These are phyloP conservation scores for Neurospora tetrasperma DNA, from an alignment of 495 filamentous ascomycete species.

Conservation along the genomic window DNA sequence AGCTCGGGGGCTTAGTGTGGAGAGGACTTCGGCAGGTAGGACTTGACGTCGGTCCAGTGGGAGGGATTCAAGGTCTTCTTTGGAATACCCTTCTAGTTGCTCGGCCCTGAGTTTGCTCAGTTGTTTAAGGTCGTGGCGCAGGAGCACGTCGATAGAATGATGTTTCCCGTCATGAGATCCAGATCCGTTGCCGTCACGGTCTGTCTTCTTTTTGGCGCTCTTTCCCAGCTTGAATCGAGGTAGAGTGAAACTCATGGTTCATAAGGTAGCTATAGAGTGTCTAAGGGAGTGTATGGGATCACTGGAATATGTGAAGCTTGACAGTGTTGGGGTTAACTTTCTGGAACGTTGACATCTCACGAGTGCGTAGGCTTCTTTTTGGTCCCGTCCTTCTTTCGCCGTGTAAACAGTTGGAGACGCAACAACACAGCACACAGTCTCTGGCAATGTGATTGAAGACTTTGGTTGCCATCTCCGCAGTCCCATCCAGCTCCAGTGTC, in stretches of 20 bases:
- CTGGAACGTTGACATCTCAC: neutral
- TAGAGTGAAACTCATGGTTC: neutral
- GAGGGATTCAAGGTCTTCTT: neutral
- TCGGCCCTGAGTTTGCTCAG: neutral
- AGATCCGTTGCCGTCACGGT: neutral
- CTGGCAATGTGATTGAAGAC: neutral
- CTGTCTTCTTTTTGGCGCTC: neutral
- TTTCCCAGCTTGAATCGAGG: no score
- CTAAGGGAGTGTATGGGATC: neutral
- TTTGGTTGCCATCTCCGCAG: neutral
- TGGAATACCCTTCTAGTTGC: neutral
- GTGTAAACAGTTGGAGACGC: neutral
- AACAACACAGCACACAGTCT: neutral
- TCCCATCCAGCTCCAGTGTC: neutral
- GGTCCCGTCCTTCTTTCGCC: neutral
- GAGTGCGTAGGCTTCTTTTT: neutral
- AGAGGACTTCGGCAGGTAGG: neutral
- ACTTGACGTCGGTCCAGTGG: neutral
- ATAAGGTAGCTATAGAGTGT: neutral
- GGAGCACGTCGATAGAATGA: neutral
- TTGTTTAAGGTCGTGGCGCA: neutral
- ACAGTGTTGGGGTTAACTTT: neutral
- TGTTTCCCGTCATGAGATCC: neutral
- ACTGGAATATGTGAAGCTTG: neutral
- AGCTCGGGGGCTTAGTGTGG: neutral